phyloP scores from a whole-genome alignment of 164 flowering plant genomes.

The Kalanchoe fedtschenkoi region DNA sequence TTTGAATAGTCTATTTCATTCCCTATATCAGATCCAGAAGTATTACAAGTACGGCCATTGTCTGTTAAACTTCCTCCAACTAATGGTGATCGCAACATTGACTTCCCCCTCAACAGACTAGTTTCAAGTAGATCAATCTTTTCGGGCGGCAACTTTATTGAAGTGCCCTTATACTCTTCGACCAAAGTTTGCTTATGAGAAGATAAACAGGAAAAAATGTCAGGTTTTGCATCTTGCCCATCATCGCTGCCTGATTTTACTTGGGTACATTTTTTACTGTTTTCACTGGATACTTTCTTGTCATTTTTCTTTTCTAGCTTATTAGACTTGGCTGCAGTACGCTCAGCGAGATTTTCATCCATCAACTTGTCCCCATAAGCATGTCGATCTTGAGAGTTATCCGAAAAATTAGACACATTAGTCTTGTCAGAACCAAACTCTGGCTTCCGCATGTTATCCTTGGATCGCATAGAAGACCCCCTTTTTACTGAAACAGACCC shows the following conservation, averaged over 20 bases:
- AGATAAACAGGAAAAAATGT: constrained; percentile 11
- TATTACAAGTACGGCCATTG: constrained; percentile 25
- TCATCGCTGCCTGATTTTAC: constrained; percentile 20
- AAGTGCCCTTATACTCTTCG: constrained; percentile 28
- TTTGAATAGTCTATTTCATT: constrained; percentile 27
- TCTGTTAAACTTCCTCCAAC: constrained; percentile 9
- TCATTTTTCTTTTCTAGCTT: constrained; percentile 25
- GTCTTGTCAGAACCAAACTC: constrained; percentile 26
- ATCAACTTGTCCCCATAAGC: constrained; percentile 24
- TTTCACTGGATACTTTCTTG: constrained; percentile 27
- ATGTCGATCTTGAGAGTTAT: constrained; percentile 24
- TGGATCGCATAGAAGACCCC: constrained; percentile 37
- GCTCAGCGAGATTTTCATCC: constrained; percentile 26
- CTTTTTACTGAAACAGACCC: constrained; percentile 38
- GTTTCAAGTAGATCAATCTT: constrained; percentile 27
- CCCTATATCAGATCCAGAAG: constrained; percentile 11
- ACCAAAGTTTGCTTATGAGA: constrained; percentile 18
- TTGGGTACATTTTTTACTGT: constrained; percentile 22
- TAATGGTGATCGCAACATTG: constrained; percentile 7
- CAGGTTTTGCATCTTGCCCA: constrained; percentile 23
- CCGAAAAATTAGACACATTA: constrained; percentile 21
- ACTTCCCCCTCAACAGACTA: constrained; percentile 24
- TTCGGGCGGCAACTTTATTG: constrained; percentile 21
- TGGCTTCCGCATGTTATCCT: constrained; percentile 32
- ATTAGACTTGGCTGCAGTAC: constrained; percentile 19